These are phyloP conservation scores for Lecanosticta acicola DNA, from an alignment of 2,329 filamentous ascomycete genomes.

Conservation along the genomic window DNA sequence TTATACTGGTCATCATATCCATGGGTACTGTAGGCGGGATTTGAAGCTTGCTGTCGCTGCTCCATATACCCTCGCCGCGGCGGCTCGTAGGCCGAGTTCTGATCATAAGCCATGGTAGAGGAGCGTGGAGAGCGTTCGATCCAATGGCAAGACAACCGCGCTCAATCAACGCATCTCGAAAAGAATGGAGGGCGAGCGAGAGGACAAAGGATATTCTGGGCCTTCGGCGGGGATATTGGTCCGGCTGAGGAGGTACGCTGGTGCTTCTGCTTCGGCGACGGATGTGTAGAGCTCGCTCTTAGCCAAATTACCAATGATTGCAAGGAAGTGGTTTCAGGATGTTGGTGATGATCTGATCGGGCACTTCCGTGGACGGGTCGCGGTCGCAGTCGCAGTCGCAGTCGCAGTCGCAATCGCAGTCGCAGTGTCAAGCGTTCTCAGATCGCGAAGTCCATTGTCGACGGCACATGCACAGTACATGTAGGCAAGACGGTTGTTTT, in stretches of 20 bases:
- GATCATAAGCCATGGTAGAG: constrained; percentile 24
- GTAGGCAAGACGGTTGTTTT: too few relatives aligned
- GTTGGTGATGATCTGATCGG: background rate
- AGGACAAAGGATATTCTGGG: too few relatives aligned
- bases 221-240: too few relatives aligned
- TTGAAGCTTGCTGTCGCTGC: constrained; percentile 10
- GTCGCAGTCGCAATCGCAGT: too few relatives aligned
- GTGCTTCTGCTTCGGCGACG: too few relatives aligned
- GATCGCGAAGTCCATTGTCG: too few relatives aligned
- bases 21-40: constrained; percentile 14
- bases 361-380: background rate
- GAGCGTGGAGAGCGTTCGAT: too few relatives aligned
- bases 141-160: too few relatives aligned
- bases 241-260: too few relatives aligned
- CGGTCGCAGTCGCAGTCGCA: too few relatives aligned
- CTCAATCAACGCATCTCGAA: background rate
- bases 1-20: constrained; percentile 19
- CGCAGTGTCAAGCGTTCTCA: too few relatives aligned
- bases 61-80: constrained; percentile 19
- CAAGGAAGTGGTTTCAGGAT: background rate
- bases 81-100: constrained; percentile 21
- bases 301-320: background rate
- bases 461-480: too few relatives aligned
- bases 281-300: background rate
- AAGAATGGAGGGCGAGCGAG: background rate